A percentile compares a stretch with the other conserved stretches of the same genome.
These are phyloP conservation scores for Scutellaria barbata DNA, from an alignment of 257 asterid species.

Conservation along the genomic window DNA sequence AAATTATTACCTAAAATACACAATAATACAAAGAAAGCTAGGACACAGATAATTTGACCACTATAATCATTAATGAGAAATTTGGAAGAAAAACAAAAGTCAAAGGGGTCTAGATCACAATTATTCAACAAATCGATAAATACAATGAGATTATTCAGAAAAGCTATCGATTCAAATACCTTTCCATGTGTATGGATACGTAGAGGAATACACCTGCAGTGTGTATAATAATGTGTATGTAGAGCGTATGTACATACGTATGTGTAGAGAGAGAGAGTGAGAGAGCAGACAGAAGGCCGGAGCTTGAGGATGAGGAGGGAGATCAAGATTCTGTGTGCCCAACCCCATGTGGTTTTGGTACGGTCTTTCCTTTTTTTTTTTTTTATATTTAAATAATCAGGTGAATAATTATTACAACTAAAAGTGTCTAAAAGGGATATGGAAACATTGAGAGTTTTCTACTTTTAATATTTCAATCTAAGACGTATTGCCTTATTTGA, in stretches of 20 bases:
- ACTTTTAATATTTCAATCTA: too few species aligned
- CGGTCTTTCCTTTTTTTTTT: background rate
- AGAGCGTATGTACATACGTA: slow-evolving; percentile 12
- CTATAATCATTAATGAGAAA: background rate
- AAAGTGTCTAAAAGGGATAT: too few species aligned
- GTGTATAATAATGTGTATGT: background rate
- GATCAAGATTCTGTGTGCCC: background rate
- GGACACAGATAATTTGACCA: background rate
- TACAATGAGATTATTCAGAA: background rate
- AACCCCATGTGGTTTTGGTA: slow-evolving; percentile 6
- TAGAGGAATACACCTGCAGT: background rate
- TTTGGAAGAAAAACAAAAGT: background rate
- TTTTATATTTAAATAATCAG: background rate
- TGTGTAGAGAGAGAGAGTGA: slow-evolving; percentile 21
- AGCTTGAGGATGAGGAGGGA: background rate
- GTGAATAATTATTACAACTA: background rate
- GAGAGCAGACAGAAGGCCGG: slow-evolving; percentile 20
- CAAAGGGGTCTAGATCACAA: slow-evolving; percentile 19
- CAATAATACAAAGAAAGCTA: background rate
- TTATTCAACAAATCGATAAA: background rate
- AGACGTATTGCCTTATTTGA: too few species aligned
- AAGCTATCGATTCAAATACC: slow-evolving; percentile 23
- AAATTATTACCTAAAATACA: background rate
- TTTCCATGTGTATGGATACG: slow-evolving; percentile 11
- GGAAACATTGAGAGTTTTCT: too few species aligned